Evolutionary conservation across 2,329 filamentous ascomycete genomes (phyloP), one percentile per base, ranked within the genome.

Genomic region (Pseudocercospora cruenta): DNA sequence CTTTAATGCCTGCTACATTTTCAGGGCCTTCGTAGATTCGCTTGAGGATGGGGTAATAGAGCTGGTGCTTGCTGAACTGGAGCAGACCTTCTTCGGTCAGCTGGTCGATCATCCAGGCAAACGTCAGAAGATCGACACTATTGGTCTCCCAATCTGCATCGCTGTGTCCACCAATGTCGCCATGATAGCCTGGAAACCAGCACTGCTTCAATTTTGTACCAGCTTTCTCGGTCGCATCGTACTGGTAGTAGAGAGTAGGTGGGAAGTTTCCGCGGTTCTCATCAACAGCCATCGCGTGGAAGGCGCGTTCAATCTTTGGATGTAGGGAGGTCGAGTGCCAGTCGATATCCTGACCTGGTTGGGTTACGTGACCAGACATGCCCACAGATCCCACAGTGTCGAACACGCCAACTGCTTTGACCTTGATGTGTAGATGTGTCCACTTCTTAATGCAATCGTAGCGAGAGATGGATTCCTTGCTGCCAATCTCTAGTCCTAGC

Each of bases 141-240:
- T 70, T 69, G 1, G 64, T 68, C 9, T 64, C 66, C 7, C 62
- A 68, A 9, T 68, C 67, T 4, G 70, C 63, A 24, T 72, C 70
- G 0, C 82, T 62, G 39, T 67, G 81, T n/a, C 83, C 84, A 3
- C 84, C 84, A 1, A 84, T 75, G 58, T 85, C 83, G 8, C 80
- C 78, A 69, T 86, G 84, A 47, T 79, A 80, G 4, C 84, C 84
- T 0, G 83, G 83, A 59, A 85, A 85, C 84, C 84, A 86, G 6
- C 83, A 81, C 70, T 85, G 83, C 6, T 78, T 77, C 43, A 85
- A 70, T n/a, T 75, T 71, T 2, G 71, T 72, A n/a, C 66, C 60
- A n/a, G 60, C 64, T 6, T 26, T 26, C 16, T 55, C 43, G 36
- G 68, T 70, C 12, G 60, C 64, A n/a, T 69, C 67, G 21, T 72